Evolutionary conservation across 176 grass and related monocot species (phyloP), one percentile per base, ranked within the genome.

Genomic region (Sorghum bicolor): DNA sequence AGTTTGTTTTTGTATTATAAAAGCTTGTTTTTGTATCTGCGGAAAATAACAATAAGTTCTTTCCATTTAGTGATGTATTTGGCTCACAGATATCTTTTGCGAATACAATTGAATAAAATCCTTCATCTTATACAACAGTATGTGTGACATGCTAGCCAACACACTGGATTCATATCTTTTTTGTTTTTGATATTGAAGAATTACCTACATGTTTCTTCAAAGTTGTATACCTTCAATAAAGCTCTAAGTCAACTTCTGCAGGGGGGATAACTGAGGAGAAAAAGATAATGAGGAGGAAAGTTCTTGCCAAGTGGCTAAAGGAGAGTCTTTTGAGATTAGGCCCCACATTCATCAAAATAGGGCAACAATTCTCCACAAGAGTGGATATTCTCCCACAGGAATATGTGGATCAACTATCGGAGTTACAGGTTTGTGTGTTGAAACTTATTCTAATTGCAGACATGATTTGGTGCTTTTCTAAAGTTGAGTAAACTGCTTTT

Each of bases 351-450:
- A 99, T 99, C 76, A 99, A 99, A 94, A 79, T 94, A 83, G 96
- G 96, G 39, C 96, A 99, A 72, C 96, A 99, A 36, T 99, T 99
- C 70, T 99, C 96, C 34, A 99, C 96, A 58, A 93, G 96, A 72
- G 96, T 99, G 31, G 96, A 99, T 85, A 99, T 99, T 86, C 93
- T 99, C 79, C 90, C 96, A 57, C 93, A 99, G 75, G 96, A 99
- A 67, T 99, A 99, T 15, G 96, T 96, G 43, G 96, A 99, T 83
- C 93, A 99, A 81, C 84, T 99, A 78, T 92, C 96, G 57, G 93
- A 96, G 82, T 90, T 99, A 52, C 96, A 99, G 96, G 96, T 99
- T 53, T 63, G 45, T 73, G 76, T 87, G 64, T 24, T 79, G 67
- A 70, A 70, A 65, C 79, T 37, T 48, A 16, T 72, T 61, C 10